These are phyloP conservation scores for Aureobasidium sp. DNA, from an alignment of 2,329 filamentous ascomycete species.

Conservation along the genomic window DNA sequence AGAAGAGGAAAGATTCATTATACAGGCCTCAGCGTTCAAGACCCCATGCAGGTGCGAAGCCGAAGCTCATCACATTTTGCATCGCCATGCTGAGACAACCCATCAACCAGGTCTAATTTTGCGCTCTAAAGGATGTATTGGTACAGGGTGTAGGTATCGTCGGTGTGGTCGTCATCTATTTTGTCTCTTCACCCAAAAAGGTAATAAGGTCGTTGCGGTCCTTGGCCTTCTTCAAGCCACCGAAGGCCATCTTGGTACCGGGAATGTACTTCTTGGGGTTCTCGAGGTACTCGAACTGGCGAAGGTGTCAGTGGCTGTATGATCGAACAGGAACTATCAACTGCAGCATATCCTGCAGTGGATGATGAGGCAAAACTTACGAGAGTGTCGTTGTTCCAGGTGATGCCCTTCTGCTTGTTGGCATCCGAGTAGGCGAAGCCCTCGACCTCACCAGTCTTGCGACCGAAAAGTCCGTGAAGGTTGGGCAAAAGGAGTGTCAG, in stretches of 20 bases:
- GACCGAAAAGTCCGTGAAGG: constrained; percentile 94
- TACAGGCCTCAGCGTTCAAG: constrained; percentile 4
- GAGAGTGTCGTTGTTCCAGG: constrained; percentile 78
- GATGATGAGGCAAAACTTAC: no score
- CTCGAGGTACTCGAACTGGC: constrained; percentile 92
- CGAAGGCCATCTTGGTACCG: constrained; percentile 99
- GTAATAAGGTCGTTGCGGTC: constrained; percentile 98
- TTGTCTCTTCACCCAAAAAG: constrained; percentile 61
- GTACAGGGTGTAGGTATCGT: constrained; percentile 6
- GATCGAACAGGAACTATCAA: no score
- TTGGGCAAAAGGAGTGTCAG: constrained; percentile 46
- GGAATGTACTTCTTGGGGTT: constrained; percentile 99
- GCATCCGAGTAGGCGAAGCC: constrained; percentile 98
- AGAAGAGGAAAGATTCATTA: constrained; percentile 12
- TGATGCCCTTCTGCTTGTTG: constrained; percentile 95
- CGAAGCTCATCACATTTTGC: neutral
- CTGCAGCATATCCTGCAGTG: no score
- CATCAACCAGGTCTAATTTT: constrained; percentile 11
- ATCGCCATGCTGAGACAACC: constrained; percentile 13
- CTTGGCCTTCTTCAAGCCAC: constrained; percentile 99
- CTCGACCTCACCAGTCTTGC: constrained; percentile 82
- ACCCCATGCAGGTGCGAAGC: neutral
- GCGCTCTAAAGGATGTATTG: constrained; percentile 4
- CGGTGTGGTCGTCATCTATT: constrained; percentile 42
- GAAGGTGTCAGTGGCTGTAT: neutral